Evolutionary conservation across 768 basidiomycete genomes (phyloP).

Genomic region (Russula ochroleuca): DNA sequence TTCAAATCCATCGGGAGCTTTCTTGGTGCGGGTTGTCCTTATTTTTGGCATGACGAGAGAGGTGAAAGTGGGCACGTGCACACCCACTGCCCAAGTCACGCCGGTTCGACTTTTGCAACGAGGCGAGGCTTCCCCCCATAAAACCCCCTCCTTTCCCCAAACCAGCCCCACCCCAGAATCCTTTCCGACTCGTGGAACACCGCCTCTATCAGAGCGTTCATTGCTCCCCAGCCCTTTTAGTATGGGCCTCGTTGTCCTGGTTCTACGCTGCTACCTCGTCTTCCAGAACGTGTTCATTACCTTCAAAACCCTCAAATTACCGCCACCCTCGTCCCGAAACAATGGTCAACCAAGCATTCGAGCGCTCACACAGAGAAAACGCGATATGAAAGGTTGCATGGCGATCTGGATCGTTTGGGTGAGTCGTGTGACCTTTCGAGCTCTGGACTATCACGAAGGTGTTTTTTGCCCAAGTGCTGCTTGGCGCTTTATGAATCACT

Average conservation of each 20-base stretch:
- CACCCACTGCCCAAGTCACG: conserved; percentile 2
- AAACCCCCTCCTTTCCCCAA: conserved; percentile 11
- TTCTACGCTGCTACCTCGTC: conserved; percentile 64
- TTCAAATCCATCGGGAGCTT: conserved; percentile 92
- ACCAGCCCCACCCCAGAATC: conserved; percentile 16
- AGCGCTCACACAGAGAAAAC: conserved; percentile 70
- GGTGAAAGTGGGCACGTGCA: conserved; percentile 8
- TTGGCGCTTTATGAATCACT: conserved; percentile 63
- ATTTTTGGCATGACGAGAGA: conserved; percentile 78
- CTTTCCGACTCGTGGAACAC: conserved; percentile 19
- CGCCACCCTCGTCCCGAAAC: conserved; percentile 50
- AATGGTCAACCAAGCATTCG: conserved; percentile 60
- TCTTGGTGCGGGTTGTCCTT: conserved; percentile 86
- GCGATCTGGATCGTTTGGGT: conserved; percentile 88
- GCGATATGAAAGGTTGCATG: conserved; percentile 80
- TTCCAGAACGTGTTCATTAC: conserved; percentile 80
- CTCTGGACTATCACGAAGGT: conserved; percentile 19
- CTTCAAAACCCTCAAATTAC: conserved; percentile 74
- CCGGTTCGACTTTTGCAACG: conserved; percentile 21
- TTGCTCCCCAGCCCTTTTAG: conserved; percentile 12
- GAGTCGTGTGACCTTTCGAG: conserved; percentile 30
- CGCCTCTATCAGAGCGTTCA: conserved; percentile 20
- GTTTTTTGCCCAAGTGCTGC: conserved; percentile 50
- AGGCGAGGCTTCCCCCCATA: conserved; percentile 16
- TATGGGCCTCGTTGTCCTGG: conserved; percentile 67